Evolutionary conservation across 306 rosid species (phyloP).

Genomic region (Casuarina cunninghamiana): DNA sequence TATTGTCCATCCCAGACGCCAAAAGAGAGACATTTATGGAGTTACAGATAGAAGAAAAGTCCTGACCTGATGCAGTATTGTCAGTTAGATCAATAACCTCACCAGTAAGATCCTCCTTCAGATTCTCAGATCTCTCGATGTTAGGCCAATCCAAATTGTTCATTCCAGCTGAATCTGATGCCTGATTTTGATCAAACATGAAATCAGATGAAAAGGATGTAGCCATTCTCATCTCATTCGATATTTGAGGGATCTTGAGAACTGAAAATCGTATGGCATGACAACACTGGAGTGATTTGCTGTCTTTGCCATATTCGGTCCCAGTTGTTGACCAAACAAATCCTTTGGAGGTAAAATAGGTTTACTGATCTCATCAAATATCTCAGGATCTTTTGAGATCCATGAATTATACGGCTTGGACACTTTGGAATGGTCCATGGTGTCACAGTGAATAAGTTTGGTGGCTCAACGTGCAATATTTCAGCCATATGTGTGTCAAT

Average conservation of each 20-base stretch:
- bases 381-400: constrained; percentile 42
- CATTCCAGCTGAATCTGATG: constrained; percentile 29
- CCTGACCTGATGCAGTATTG: constrained; percentile 43
- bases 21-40: constrained; percentile 39
- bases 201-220: constrained; percentile 36
- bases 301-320: constrained; percentile 27
- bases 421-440: constrained; percentile 38
- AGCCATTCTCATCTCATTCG: constrained; percentile 39
- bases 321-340: constrained; percentile 43
- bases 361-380: constrained; percentile 37
- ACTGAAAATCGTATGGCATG: constrained; percentile 34
- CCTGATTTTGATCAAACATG: constrained; percentile 42
- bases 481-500: constrained; percentile 39
- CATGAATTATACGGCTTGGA: constrained; percentile 41
- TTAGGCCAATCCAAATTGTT: constrained; percentile 31
- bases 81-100: constrained; percentile 65
- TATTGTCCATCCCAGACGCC: constrained; percentile 39
- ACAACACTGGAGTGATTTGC: constrained; percentile 38
- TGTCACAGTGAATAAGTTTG: constrained; percentile 30
- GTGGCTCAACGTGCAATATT: constrained; percentile 37
- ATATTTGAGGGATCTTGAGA: constrained; percentile 38
- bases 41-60: constrained; percentile 36
- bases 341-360: constrained; percentile 31
- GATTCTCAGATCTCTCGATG: constrained; percentile 33
- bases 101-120: constrained; percentile 50